Conservation (phyloP, 805 yeast genomes). For the Barnettozyma vustinii region DNA sequence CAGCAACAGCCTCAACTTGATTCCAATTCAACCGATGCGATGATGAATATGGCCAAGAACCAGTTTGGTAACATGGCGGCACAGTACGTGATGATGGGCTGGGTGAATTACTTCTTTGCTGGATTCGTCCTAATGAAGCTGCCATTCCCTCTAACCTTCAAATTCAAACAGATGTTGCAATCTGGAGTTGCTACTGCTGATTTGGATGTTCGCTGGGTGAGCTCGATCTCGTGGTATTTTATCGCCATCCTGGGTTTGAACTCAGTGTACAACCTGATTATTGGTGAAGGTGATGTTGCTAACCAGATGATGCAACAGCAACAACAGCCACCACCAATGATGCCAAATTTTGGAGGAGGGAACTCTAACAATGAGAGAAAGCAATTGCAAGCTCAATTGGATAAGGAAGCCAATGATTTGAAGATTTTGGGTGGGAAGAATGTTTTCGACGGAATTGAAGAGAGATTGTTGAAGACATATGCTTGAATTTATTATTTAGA, state of each 20-base stretch:
- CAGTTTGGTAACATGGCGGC: conserved; percentile 83
- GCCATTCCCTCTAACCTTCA: conserved; percentile 86
- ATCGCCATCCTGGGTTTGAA: conserved; percentile 79
- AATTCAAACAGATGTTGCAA: conserved; percentile 91
- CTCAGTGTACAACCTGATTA: conserved; percentile 68
- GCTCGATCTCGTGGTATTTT: conserved; percentile 94
- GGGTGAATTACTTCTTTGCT: conserved; percentile 91
- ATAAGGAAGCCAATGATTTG: conserved; percentile 8
- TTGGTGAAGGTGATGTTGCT: conserved; percentile 46
- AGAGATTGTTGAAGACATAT: conserved; percentile 5
- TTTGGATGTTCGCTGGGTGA: conserved; percentile 86
- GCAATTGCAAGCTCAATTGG: not conserved
- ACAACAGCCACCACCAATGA: conserved; percentile 10
- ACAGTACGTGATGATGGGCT: conserved; percentile 90
- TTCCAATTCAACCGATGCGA: conserved; percentile 62
- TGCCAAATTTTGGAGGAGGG: conserved; percentile 3
- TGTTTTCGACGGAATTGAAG: conserved; percentile 7
- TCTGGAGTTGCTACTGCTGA: conserved; percentile 80
- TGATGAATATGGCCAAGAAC: conserved; percentile 73
- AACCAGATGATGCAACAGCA: conserved; percentile 40
- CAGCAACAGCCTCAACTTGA: conserved; percentile 64
- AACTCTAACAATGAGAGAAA: conserved; percentile 2
- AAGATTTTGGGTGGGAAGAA: conserved; percentile 5
- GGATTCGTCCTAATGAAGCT: conserved; percentile 84
- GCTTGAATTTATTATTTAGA: not conserved